Conservation (phyloP, 2,329 filamentous ascomycete species). For the Chaetoscypha palmicola region DNA sequence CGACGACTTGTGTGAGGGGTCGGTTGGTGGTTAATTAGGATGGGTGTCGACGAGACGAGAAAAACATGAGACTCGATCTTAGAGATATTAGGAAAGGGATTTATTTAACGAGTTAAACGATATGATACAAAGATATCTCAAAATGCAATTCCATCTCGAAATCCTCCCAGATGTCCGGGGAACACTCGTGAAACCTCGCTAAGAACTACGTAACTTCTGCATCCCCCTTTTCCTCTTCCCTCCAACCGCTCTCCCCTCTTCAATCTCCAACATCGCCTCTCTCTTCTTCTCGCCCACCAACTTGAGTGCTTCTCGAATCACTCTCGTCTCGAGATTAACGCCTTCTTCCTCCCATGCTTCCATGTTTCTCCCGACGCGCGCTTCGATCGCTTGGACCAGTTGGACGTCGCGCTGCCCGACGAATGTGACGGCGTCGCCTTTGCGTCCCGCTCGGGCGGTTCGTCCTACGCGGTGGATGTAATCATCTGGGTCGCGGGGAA, state of each 20-base stretch:
- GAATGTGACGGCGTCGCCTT: slow-evolving; percentile 76
- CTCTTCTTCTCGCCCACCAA: slow-evolving; percentile 89
- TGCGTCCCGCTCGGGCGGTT: slow-evolving; percentile 84
- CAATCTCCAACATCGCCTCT: slow-evolving; percentile 83
- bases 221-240: slow-evolving; percentile 68
- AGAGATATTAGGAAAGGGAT: too few species aligned
- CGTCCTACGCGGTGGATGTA: slow-evolving; percentile 96
- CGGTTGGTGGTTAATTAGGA: too few species aligned
- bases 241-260: slow-evolving; percentile 83
- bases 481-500: slow-evolving; percentile 92
- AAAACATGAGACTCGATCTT: too few species aligned
- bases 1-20: too few species aligned
- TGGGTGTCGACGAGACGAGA: too few species aligned
- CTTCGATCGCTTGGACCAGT: slow-evolving; percentile 84
- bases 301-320: slow-evolving; percentile 80
- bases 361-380: slow-evolving; percentile 73
- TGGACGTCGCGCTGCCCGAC: slow-evolving; percentile 91
- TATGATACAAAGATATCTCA: too few species aligned
- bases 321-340: slow-evolving; percentile 87
- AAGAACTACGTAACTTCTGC: too few species aligned
- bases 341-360: slow-evolving; percentile 80
- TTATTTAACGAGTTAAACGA: too few species aligned
- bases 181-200: too few species aligned
- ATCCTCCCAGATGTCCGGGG: too few species aligned
- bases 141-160: too few species aligned